Base-by-base conservation (phyloP, 2,329 filamentous ascomycete species). In the Malbranchea zuffiana region DNA sequence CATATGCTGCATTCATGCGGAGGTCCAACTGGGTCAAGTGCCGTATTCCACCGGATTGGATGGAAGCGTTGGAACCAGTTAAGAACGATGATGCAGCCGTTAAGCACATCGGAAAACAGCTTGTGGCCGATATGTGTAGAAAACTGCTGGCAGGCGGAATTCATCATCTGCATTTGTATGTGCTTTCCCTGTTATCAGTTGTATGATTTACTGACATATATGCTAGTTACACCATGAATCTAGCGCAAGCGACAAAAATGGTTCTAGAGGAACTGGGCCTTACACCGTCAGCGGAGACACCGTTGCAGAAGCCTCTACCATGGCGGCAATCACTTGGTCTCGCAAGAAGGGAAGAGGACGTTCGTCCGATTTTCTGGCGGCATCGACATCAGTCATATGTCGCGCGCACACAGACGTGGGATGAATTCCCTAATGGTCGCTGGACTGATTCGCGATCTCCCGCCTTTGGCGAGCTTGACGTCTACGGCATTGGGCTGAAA, bases 361-460 rank as follows among this genome's bases (percentile, higher is more conserved):
- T 98, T 28, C 83, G 90, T 36, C 90, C 90, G 21, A 93, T 98
- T 49, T 98, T 98, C 72, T 98, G 90, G 90, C 80, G 88, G 50
- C 95, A 96, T 64, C 78, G 90, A 41, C 90, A 93, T 63, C 86
- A 90, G 55, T 94, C 87, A 3, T 98, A 98, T 52, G 79, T 98
- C 38, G 78, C 85, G 39, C 84, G 90, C 38, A 98, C 90, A 1
- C 87, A 95, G 57, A 88, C 95, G 50, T 98, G 90, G 90, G 90
- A 98, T 52, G 90, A 98, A 60, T 98, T 95, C 52, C 90, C 90
- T 39, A 98, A 98, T 68, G 90, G 90, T 31, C 82, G 90, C 60
- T 98, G 90, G 90, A 92, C 90, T 62, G 90, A 98, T 61, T 88
- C 87, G 35, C 76, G 90, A 46, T 96, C 88, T 41, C 90, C 90